A percentile compares a stretch with the other conserved stretches of the same genome.
Conservation (phyloP, 306 rosid species). For the Glycyrrhiza uralensis region DNA sequence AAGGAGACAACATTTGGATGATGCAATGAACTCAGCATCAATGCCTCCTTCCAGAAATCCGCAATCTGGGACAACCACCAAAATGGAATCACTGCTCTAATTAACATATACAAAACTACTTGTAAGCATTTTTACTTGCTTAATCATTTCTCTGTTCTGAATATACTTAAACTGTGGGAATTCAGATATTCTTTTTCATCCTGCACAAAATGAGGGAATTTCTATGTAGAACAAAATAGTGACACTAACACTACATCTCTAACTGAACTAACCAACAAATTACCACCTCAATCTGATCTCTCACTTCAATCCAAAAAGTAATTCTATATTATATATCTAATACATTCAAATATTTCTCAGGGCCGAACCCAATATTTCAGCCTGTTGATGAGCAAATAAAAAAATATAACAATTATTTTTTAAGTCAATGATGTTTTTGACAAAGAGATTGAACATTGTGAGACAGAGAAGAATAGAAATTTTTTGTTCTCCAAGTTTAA, state of each 20-base stretch:
- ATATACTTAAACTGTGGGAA: neutral
- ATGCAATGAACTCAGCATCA: conserved; percentile 87
- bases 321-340: neutral
- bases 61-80: conserved; percentile 57
- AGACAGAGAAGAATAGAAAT: neutral
- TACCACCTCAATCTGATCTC: neutral
- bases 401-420: neutral
- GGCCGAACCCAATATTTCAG: neutral
- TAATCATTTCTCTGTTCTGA: neutral
- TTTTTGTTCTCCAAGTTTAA: neutral
- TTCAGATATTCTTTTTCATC: conserved; percentile 2
- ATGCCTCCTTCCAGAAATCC: conserved; percentile 99
- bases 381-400: neutral
- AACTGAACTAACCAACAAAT: neutral
- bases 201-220: neutral
- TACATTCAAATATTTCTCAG: neutral
- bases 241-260: conserved; percentile 12
- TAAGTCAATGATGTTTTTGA: neutral
- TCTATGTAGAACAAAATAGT: neutral
- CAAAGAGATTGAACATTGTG: neutral
- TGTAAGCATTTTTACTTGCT: neutral
- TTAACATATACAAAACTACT: neutral
- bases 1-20: conserved; percentile 99
- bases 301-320: conserved; percentile 18
- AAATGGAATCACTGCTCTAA: conserved; percentile 24